A percentile compares a stretch with the other conserved stretches of the same genome.
Evolutionary conservation across 768 basidiomycete genomes (phyloP).

Genomic region (Austroboletus festivus): DNA sequence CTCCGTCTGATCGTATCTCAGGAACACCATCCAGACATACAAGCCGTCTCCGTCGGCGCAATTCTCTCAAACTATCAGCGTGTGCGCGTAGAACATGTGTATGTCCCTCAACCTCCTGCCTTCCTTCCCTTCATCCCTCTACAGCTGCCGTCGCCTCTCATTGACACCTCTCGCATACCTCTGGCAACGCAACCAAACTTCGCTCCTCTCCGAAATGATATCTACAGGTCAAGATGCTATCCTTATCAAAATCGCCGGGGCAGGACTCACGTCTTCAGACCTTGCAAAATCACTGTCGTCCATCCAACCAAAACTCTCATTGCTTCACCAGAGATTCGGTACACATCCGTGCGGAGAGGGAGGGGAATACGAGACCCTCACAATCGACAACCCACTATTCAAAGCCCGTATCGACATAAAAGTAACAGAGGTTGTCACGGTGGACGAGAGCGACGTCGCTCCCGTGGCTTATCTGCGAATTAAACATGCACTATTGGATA

Average conservation of each 20-base stretch:
- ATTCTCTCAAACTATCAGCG: constrained; percentile 98
- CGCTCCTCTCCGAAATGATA: constrained; percentile 86
- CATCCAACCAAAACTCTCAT: constrained; percentile 70
- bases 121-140: constrained; percentile 2
- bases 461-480: constrained; percentile 90
- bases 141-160: constrained; percentile 75
- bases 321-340: constrained; percentile 77
- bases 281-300: constrained; percentile 72
- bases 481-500: constrained; percentile 58
- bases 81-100: constrained; percentile 97
- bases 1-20: constrained; percentile 28
- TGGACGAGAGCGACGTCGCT: constrained; percentile 78
- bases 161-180: constrained; percentile 83
- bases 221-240: constrained; percentile 73
- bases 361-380: constrained; percentile 95
- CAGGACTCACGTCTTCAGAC: constrained; percentile 75
- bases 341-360: constrained; percentile 97
- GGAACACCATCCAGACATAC: constrained; percentile 74
- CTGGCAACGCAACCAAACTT: constrained; percentile 91
- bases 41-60: constrained; percentile 91
- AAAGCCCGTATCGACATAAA: constrained; percentile 69
- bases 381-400: constrained; percentile 87
- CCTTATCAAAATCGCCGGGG: constrained; percentile 94
- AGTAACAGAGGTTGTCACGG: constrained; percentile 68
- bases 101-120: constrained; percentile 24